phyloP scores from a whole-genome alignment of 306 rosid genomes.

The Glycine soja region DNA sequence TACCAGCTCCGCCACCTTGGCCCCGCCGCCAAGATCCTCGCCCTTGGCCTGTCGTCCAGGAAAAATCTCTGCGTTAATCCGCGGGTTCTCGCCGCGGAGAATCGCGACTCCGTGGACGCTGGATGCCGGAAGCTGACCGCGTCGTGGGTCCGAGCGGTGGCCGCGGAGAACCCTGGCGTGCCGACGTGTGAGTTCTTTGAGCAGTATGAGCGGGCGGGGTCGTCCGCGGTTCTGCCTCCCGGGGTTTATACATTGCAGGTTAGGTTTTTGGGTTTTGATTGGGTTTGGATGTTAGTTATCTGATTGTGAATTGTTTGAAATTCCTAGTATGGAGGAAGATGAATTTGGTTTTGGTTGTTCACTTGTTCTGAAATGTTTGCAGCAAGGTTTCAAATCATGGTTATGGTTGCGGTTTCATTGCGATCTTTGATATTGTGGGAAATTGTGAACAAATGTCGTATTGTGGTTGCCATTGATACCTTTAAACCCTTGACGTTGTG shows the following conservation, averaged over 20 bases:
- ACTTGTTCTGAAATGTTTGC: too few relatives aligned
- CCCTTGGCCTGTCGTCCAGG: conserved; percentile 80
- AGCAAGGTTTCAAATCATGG: too few relatives aligned
- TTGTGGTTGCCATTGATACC: too few relatives aligned
- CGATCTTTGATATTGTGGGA: too few relatives aligned
- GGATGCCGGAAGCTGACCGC: conserved; percentile 86
- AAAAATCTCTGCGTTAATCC: conserved; percentile 84
- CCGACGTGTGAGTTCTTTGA: conserved; percentile 81
- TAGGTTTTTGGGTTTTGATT: neutral
- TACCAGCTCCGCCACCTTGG: conserved; percentile 74
- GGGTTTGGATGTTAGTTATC: neutral
- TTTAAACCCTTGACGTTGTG: too few relatives aligned
- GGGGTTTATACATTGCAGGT: conserved; percentile 97
- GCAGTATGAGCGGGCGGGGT: conserved; percentile 77
- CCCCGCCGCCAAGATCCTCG: conserved; percentile 70
- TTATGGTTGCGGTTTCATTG: too few relatives aligned
- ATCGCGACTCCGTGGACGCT: conserved; percentile 90
- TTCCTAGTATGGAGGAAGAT: neutral
- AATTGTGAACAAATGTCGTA: too few relatives aligned
- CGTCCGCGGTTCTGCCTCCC: conserved; percentile 73
- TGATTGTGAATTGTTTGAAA: neutral
- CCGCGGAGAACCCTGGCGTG: conserved; percentile 65
- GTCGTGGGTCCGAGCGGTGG: conserved; percentile 84
- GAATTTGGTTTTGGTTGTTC: neutral
- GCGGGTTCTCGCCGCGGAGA: conserved; percentile 64